Conservation (phyloP, 1,139 yeast species). For the Magnusiomyces sp. region DNA sequence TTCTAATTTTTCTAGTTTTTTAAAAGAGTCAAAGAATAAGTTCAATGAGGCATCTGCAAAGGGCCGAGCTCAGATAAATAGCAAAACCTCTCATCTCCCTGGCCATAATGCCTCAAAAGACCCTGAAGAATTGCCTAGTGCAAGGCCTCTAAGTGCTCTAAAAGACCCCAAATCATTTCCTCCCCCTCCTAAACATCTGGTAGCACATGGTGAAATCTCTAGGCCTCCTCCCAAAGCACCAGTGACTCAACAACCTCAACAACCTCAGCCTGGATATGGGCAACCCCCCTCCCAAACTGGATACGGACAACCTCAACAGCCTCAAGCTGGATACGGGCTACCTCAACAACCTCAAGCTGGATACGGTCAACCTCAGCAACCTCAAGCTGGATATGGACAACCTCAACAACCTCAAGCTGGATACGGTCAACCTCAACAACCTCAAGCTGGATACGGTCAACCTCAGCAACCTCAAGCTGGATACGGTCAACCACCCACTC, state of each 20-base stretch:
- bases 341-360: too few species aligned
- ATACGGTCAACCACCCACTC: too few species aligned
- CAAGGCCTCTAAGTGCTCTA: slow-evolving; percentile 32
- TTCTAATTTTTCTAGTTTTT: not conserved
- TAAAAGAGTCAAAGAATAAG: not conserved
- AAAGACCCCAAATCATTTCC: slow-evolving; percentile 41
- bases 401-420: too few species aligned
- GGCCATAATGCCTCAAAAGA: not conserved
- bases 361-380: too few species aligned
- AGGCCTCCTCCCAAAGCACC: slow-evolving; percentile 25
- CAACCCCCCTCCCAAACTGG: slow-evolving; percentile 1
- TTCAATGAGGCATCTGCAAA: slow-evolving; percentile 1
- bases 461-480: too few species aligned
- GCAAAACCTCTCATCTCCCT: not conserved
- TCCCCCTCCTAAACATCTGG: slow-evolving; percentile 44
- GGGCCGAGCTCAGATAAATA: slow-evolving; percentile 1
- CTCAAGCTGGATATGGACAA: too few species aligned
- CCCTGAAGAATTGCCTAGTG: slow-evolving; percentile 7
- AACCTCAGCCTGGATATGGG: not conserved
- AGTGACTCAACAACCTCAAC: slow-evolving; percentile 6
- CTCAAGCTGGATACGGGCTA: too few species aligned
- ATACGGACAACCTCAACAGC: slow-evolving; percentile 1
- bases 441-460: too few species aligned
- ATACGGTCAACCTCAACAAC: too few species aligned
- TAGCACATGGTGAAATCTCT: slow-evolving; percentile 31